A percentile compares a stretch with the other conserved stretches of the same genome.
Evolutionary conservation across 768 basidiomycete species (phyloP).

Genomic region (Chalciporus pseudorubinellus): DNA sequence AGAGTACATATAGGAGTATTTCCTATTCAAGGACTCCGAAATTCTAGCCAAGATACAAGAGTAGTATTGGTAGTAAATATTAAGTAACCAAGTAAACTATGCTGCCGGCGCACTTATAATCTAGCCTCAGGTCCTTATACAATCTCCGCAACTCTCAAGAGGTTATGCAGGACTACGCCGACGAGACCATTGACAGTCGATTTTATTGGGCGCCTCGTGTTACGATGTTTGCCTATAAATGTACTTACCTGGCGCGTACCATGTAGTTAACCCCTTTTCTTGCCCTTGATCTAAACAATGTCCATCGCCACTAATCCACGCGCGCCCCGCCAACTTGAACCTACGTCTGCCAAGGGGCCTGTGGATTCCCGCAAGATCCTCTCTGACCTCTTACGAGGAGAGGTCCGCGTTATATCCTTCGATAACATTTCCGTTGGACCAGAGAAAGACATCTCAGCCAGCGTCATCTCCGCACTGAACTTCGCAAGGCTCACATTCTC

Average conservation of each 20-base stretch:
- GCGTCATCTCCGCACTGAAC: constrained; percentile 59
- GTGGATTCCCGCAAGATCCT: constrained; percentile 17
- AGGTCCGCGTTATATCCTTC: constrained; percentile 40
- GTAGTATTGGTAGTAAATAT: too few relatives aligned
- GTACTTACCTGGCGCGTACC: too few relatives aligned
- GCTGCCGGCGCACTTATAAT: too few relatives aligned
- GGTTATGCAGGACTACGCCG: too few relatives aligned
- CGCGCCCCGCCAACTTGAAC: not conserved
- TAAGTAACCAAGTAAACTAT: too few relatives aligned
- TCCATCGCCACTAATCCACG: not conserved
- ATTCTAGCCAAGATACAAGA: constrained; percentile 97
- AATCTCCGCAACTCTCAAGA: too few relatives aligned
- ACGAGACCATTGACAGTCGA: too few relatives aligned
- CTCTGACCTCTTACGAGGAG: constrained; percentile 23
- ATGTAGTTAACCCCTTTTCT: not conserved
- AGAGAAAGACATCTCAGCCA: constrained; percentile 35
- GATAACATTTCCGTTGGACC: constrained; percentile 41
- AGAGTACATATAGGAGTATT: constrained; percentile 70
- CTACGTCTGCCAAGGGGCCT: not conserved
- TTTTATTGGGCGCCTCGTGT: too few relatives aligned
- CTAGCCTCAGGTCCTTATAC: too few relatives aligned
- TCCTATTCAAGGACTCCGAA: constrained; percentile 90
- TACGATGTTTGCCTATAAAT: too few relatives aligned
- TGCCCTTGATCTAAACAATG: not conserved
- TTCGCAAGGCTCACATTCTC: constrained; percentile 49